Percentiles rank a stretch among this genome's conserved stretches.
Evolutionary conservation across 2,329 filamentous ascomycete genomes (phyloP).

Genomic region (Xylaria polymorpha): DNA sequence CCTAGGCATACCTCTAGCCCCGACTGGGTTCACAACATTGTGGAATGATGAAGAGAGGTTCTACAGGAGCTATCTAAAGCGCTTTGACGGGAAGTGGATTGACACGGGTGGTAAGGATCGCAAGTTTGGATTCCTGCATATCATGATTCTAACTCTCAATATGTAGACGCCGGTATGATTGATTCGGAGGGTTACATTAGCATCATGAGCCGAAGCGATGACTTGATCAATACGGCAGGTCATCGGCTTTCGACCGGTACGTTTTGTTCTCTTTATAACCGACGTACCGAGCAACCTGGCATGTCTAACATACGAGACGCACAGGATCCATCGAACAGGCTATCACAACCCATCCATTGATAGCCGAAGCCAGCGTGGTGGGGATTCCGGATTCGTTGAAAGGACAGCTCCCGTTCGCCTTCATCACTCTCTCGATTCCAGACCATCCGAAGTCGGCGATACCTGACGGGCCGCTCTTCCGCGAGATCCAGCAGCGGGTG

Average conservation of each 20-base stretch:
- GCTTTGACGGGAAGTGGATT: conserved; percentile 84
- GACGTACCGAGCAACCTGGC: neutral
- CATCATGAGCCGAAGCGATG: conserved; percentile 76
- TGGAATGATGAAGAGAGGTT: conserved; percentile 90
- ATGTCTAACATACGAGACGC: conserved; percentile 26
- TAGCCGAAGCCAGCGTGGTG: conserved; percentile 88
- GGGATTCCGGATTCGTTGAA: conserved; percentile 88
- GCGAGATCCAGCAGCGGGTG: conserved; percentile 78
- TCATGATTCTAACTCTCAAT: neutral
- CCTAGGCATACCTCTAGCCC: conserved; percentile 81
- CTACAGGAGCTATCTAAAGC: conserved; percentile 83
- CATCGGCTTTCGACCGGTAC: conserved; percentile 88
- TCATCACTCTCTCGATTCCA: conserved; percentile 69
- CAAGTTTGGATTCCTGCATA: neutral
- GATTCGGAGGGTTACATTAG: conserved; percentile 77
- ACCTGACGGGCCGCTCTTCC: conserved; percentile 57
- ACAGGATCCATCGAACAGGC: conserved; percentile 89
- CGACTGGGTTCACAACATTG: conserved; percentile 85
- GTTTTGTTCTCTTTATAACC: conserved; percentile 42
- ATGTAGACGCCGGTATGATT: conserved; percentile 80
- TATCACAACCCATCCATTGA: conserved; percentile 79
- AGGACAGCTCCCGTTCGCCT: conserved; percentile 91
- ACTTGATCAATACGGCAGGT: conserved; percentile 95
- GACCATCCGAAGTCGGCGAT: conserved; percentile 64
- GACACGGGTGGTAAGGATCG: conserved; percentile 74